These are phyloP conservation scores for Pseudocercospora musae DNA, from an alignment of 2,329 filamentous ascomycete genomes.

Conservation along the genomic window DNA sequence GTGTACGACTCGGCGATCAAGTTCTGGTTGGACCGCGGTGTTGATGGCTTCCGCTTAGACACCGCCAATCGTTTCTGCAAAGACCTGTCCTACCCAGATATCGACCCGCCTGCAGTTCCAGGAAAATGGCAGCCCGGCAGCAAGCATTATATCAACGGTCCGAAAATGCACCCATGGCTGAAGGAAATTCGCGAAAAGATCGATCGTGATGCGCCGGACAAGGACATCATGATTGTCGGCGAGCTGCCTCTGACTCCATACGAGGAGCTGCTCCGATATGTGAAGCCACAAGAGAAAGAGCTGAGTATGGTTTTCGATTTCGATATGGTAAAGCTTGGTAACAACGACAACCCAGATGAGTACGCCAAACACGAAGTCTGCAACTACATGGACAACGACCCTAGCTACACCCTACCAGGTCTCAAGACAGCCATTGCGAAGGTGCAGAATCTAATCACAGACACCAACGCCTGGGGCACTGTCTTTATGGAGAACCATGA, in stretches of 20 bases:
- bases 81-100: conserved; percentile 25
- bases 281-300: conserved; percentile 54
- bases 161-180: conserved; percentile 48
- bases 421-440: conserved; percentile 24
- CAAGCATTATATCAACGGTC: conserved; percentile 34
- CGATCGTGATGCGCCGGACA: conserved; percentile 28
- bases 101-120: conserved; percentile 13
- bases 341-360: conserved; percentile 27
- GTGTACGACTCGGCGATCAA: conserved; percentile 57
- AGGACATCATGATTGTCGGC: conserved; percentile 47
- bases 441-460: conserved; percentile 49
- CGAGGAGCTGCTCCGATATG: conserved; percentile 52
- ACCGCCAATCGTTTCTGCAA: conserved; percentile 29
- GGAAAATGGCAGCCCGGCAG: conserved; percentile 25
- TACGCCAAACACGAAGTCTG: conserved; percentile 25
- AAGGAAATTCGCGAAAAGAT: conserved; percentile 38
- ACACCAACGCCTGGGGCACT: conserved; percentile 62
- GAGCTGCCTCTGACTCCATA: conserved; percentile 50
- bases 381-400: conserved; percentile 30
- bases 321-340: conserved; percentile 54
- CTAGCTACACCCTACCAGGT: conserved; percentile 27
- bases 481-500: conserved; percentile 67
- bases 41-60: conserved; percentile 46
- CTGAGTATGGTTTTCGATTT: conserved; percentile 73
- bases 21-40: conserved; percentile 75